Base-by-base conservation (phyloP, 139 green algal genomes). In the Eudorina sp. region DNA sequence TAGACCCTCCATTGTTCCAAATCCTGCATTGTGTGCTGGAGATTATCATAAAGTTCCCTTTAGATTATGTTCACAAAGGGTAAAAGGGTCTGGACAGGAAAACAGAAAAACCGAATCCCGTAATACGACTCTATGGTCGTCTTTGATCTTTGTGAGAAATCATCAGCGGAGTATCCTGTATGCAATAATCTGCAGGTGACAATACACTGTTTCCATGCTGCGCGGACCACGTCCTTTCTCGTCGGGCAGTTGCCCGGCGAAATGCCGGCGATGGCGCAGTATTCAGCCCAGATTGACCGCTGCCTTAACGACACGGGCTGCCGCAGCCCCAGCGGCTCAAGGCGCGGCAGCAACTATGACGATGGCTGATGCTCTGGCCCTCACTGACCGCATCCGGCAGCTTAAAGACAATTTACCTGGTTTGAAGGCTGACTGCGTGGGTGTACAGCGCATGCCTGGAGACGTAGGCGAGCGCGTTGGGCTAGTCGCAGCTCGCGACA, bases 401-500 rank as follows among this genome's bases (percentile, higher is more conserved):
- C 58, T 86, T 6, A 86, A 86, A 60, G 80, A 86, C 14, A 34
- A 18, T 0, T 60, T 86, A 1, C 80, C 80, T 46, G 84, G 75
- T 2, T 86, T 93, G 74, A 90, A 88, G 45, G 64, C 85, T 9
- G 90, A 89, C n/a, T 21, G 38, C 31, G 62, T 76, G 0, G 80
- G 80, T n/a, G 80, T 76, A 60, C 80, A 86, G 60, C 80, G 80
- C 27, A 62, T 76, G 60, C 46, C 80, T 7, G 80, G 80, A n/a
- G 80, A 77, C 18, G 43, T 73, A 1, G 82, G 90, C 36, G 90
- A 91, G 75, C 43, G 86, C 0, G 86, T 91, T 13, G 86, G 64
- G 18, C 38, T 93, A 7, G 85, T 93, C 25, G 90, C 86, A 23
- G 68, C 62, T 23, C 48, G 82, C 1, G 90, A 93, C 68, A 76